These are phyloP conservation scores for Iris pallida DNA, from an alignment of 116 monocot genomes.

Conservation along the genomic window DNA sequence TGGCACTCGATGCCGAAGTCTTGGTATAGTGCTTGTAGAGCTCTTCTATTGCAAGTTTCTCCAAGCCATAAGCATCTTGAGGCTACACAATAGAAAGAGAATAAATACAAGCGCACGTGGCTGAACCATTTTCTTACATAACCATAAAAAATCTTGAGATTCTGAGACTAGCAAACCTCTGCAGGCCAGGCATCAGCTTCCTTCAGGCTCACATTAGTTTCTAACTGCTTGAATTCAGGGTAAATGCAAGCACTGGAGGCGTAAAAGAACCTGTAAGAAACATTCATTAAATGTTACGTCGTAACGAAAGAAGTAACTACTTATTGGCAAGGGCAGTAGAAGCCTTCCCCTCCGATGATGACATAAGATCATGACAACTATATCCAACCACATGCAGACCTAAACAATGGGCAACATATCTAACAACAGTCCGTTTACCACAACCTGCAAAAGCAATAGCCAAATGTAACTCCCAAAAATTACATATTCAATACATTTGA, in stretches of 20 bases:
- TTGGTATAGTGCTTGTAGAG: too few species aligned
- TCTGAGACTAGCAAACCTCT: slow-evolving; percentile 70
- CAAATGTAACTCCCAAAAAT: too few species aligned
- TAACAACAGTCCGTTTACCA: too few species aligned
- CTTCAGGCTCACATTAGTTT: slow-evolving; percentile 83
- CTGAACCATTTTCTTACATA: too few species aligned
- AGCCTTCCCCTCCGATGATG: slow-evolving; percentile 56
- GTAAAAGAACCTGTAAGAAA: slow-evolving; percentile 96
- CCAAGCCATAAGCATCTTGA: slow-evolving; percentile 96
- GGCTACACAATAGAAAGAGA: slow-evolving; percentile 36
- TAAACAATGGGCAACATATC: too few species aligned
- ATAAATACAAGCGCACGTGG: neutral
- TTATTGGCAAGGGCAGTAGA: slow-evolving; percentile 56
- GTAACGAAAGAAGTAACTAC: too few species aligned
- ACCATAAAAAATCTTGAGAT: too few species aligned
- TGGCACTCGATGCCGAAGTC: too few species aligned
- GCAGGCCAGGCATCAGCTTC: slow-evolving; percentile 96
- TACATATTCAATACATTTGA: too few species aligned
- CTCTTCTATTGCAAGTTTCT: too few species aligned
- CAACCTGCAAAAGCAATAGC: too few species aligned
- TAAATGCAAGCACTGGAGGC: slow-evolving; percentile 96
- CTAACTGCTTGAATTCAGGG: slow-evolving; percentile 92
- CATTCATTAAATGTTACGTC: too few species aligned
- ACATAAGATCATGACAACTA: slow-evolving; percentile 71
- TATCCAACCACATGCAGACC: slow-evolving; percentile 85